These are phyloP conservation scores for Infundibulicybe gibba DNA, from an alignment of 768 basidiomycete genomes.

Conservation along the genomic window DNA sequence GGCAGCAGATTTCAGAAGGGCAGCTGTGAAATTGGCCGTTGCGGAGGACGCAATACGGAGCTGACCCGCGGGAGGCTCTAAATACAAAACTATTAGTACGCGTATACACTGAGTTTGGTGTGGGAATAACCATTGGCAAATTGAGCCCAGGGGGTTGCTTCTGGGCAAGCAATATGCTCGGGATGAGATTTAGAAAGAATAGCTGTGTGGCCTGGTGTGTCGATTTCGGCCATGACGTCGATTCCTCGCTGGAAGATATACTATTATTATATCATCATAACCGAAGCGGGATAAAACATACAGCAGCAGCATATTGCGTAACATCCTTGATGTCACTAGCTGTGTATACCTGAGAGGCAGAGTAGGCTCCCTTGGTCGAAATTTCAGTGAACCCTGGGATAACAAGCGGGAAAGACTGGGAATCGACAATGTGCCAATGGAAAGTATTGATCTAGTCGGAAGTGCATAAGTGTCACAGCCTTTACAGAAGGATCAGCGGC, in stretches of 20 bases:
- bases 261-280: slow-evolving; percentile 1
- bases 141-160: slow-evolving; percentile 53
- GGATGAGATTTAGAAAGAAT: slow-evolving; percentile 65
- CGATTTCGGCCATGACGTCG: slow-evolving; percentile 72
- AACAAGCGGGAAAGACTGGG: slow-evolving; percentile 75
- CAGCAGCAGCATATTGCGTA: slow-evolving; percentile 64
- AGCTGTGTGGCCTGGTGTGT: slow-evolving; percentile 83
- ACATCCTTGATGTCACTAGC: slow-evolving; percentile 54
- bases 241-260: slow-evolving; percentile 55
- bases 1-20: slow-evolving; percentile 50
- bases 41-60: slow-evolving; percentile 62
- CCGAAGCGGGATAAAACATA: slow-evolving; percentile 29
- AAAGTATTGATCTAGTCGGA: slow-evolving; percentile 59
- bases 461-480: neutral
- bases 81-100: too few species aligned
- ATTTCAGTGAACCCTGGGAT: slow-evolving; percentile 60
- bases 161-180: slow-evolving; percentile 69
- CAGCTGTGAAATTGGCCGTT: slow-evolving; percentile 57
- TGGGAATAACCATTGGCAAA: slow-evolving; percentile 46
- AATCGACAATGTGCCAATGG: slow-evolving; percentile 85
- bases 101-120: too few species aligned
- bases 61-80: slow-evolving; percentile 83
- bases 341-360: slow-evolving; percentile 47
- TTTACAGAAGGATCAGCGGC: slow-evolving; percentile 25
- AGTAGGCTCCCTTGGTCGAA: slow-evolving; percentile 66